Evolutionary conservation across 805 yeast species (phyloP).

Genomic region (Yamadazyma endophytica): DNA sequence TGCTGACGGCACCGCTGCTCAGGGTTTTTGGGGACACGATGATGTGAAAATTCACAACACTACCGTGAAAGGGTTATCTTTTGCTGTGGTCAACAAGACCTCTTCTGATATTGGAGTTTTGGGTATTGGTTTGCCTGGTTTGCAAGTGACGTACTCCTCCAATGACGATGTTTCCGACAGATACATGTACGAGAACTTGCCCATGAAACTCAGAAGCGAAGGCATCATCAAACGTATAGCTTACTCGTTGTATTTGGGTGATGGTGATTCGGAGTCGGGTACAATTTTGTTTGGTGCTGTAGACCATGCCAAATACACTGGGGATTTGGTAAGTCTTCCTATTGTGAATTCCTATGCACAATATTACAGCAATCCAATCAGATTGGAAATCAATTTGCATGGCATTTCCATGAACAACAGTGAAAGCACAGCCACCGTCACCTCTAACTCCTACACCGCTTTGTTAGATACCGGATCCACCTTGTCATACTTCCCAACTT

Average conservation of each 20-base stretch:
- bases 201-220: constrained; percentile 25
- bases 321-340: constrained; percentile 22
- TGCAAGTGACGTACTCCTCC: constrained; percentile 53
- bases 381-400: constrained; percentile 47
- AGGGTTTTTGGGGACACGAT: constrained; percentile 63
- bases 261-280: constrained; percentile 21
- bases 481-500: constrained; percentile 39
- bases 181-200: constrained; percentile 37
- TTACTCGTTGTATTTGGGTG: constrained; percentile 36
- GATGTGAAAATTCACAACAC: constrained; percentile 48
- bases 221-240: constrained; percentile 31
- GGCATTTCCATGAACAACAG: constrained; percentile 20
- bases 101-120: constrained; percentile 67
- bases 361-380: constrained; percentile 37
- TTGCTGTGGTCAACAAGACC: constrained; percentile 71
- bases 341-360: constrained; percentile 35
- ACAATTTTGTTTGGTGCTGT: constrained; percentile 40
- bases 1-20: constrained; percentile 46
- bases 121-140: constrained; percentile 66
- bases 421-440: constrained; percentile 10
- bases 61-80: constrained; percentile 47
- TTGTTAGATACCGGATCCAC: constrained; percentile 36
- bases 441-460: constrained; percentile 18
- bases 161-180: constrained; percentile 5
- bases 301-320: constrained; percentile 38